These are phyloP conservation scores for Arabidopsis hybrid DNA, from an alignment of 441 rosid species.

Conservation along the genomic window DNA sequence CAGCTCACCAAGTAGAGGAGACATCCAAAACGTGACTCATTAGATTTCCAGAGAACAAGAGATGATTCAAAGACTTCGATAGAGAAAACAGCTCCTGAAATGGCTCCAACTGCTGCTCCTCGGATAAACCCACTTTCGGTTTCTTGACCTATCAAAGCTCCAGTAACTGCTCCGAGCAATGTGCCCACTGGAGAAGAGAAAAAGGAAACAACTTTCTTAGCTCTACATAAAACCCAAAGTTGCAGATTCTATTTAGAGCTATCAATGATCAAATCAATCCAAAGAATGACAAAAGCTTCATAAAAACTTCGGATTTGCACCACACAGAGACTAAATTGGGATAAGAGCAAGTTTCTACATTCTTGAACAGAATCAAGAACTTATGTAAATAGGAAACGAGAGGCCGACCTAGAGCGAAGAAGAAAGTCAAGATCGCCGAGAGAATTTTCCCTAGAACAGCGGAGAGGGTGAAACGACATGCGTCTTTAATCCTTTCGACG, in stretches of 20 bases:
- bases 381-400: neutral
- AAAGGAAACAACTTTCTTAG: slow-evolving; percentile 37
- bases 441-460: slow-evolving; percentile 81
- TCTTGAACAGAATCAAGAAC: neutral
- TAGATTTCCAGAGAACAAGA: slow-evolving; percentile 88
- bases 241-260: neutral
- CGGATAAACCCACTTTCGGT: slow-evolving; percentile 96
- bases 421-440: slow-evolving; percentile 95
- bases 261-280: slow-evolving; percentile 1
- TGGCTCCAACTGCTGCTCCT: slow-evolving; percentile 98
- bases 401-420: slow-evolving; percentile 81
- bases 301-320: neutral
- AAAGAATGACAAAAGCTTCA: neutral
- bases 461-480: slow-evolving; percentile 67
- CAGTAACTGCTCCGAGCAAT: slow-evolving; percentile 94
- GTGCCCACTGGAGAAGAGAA: slow-evolving; percentile 73
- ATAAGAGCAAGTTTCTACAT: neutral
- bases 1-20: slow-evolving; percentile 88
- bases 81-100: slow-evolving; percentile 99
- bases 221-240: neutral
- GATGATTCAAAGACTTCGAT: slow-evolving; percentile 98
- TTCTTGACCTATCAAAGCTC: slow-evolving; percentile 99
- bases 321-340: neutral
- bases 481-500: slow-evolving; percentile 62
- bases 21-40: slow-evolving; percentile 85